Percentiles rank a stretch among this genome's conserved stretches.
These are phyloP conservation scores for Ramaria sp. DNA, from an alignment of 768 basidiomycete species.

Conservation along the genomic window DNA sequence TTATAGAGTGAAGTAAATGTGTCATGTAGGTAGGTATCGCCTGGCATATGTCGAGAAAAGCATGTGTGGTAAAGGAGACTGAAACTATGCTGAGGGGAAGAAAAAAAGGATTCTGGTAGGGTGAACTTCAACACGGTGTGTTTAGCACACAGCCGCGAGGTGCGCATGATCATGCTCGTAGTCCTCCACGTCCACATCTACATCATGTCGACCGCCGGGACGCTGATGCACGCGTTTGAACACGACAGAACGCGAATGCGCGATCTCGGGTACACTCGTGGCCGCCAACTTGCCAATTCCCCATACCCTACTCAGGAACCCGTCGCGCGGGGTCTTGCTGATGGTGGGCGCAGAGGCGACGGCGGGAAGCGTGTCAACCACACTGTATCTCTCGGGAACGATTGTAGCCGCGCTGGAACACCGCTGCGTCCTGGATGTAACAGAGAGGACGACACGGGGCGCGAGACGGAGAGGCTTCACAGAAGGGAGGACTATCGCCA, in stretches of 20 bases:
- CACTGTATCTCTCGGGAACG: not conserved
- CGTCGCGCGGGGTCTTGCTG: not conserved
- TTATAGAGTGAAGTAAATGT: not conserved
- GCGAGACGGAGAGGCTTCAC: conserved; percentile 5
- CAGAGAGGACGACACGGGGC: not conserved
- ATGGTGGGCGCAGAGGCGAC: not conserved
- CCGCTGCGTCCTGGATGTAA: not conserved
- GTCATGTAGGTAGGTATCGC: not conserved
- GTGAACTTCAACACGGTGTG: not conserved
- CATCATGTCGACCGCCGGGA: not conserved
- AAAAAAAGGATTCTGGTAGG: not conserved
- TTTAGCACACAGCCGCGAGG: not conserved
- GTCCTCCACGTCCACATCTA: not conserved
- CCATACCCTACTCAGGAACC: not conserved
- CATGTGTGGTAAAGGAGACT: not conserved
- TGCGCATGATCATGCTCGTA: not conserved
- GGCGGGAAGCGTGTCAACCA: not conserved
- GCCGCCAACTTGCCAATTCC: not conserved
- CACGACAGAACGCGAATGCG: not conserved
- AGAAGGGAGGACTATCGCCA: not conserved
- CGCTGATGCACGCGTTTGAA: not conserved
- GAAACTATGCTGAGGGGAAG: not conserved
- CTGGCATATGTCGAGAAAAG: not conserved
- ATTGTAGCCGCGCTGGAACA: not conserved
- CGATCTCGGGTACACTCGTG: not conserved